Evolutionary conservation across 768 basidiomycete genomes (phyloP), one percentile per base, ranked within the genome.

Genomic region (Termitomyces sp.): DNA sequence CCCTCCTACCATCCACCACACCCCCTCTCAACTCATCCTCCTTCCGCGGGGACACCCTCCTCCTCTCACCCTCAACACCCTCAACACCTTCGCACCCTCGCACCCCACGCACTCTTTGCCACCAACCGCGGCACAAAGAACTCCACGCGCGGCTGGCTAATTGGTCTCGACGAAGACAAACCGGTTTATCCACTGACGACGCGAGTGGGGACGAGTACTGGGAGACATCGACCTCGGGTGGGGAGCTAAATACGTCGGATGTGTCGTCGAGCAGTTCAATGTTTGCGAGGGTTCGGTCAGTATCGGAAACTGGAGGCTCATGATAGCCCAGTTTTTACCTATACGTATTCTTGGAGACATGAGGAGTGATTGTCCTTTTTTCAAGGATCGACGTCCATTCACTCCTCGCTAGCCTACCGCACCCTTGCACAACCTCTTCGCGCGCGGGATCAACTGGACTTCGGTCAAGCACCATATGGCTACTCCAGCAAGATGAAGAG

Each of bases 171-270:
- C 47, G 58, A 59, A 6, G 40, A 54, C 16, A n/a, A n/a, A n/a
- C n/a, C n/a, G 53, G 45, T 12, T 7, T 53, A 32, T 53, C 46
- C 27, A 16, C 22, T 16, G 50, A 33, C n/a, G n/a, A n/a, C n/a
- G n/a, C n/a, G n/a, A n/a, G n/a, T 2, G 33, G 31, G 7, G 31
- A 33, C 29, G 62, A 67, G 23, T 64, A 74, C 20, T 76, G 68
- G 57, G 70, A 81, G 54, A 79, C 79, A 0, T 68, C 70, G 1
- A 81, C 79, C 2, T 75, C 76, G 0, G 78, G 78, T 13, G 79
- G 81, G 2, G 80, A 77, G 66, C 80, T 80, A 10, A 75, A 81
- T 52, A 80, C 79, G 3, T 68, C 81, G 10, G 79, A 81, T 52
- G 52, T 81, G 6, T 56, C 69, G 6, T 51, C 68, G 7, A 78